Base-by-base conservation (phyloP, 768 basidiomycete genomes). In the Tricholoma bakamatsutake region DNA sequence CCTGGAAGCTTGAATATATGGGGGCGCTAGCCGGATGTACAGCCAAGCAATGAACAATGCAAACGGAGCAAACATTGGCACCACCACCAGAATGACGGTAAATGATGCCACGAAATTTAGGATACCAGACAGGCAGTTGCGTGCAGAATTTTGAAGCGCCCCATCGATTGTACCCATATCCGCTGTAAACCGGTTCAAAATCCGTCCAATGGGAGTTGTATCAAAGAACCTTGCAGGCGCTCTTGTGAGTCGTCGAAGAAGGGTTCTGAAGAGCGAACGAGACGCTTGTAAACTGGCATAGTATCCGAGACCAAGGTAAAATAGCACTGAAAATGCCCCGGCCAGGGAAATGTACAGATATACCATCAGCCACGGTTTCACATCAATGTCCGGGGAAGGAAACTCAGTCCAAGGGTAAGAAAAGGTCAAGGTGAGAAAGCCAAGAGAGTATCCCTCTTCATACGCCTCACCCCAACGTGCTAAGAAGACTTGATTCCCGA, bases 131-230 rank as follows among this genome's bases (percentile, higher is more conserved):
- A 87, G 64, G 48, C 83, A 85, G 7, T 68, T 69, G 35, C 82
- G 69, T 4, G 78, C 80, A 5, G 84, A 85, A 51, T 69, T 70
- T 60, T 84, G 80, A 1, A 89, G 72, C 0, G 80, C 76, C 5
- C 79, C 76, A 64, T 93, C 90, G 42, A 91, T 82, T 5, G 84
- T 84, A 51, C 83, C 84, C 62, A 92, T 85, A 61, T 92, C 88
- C 6, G 81, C 78, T 12, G 86, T 87, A 64, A 93, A 88, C 15
- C 92, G 80, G 62, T 92, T 91, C 37, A 89, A 75, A 60, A 93
- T 87, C 7, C 88, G 74, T 9, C 90, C 90, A 37, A 87, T 82
- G 1, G 88, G 88, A 3, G 86, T 89, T 37, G 79, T 73, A 62
- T 89, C 88, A 68, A 87, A 89, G 67, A 88, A 87, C 1, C 85